phyloP scores from a whole-genome alignment of 768 basidiomycete genomes.

The Termitomyces sp. region DNA sequence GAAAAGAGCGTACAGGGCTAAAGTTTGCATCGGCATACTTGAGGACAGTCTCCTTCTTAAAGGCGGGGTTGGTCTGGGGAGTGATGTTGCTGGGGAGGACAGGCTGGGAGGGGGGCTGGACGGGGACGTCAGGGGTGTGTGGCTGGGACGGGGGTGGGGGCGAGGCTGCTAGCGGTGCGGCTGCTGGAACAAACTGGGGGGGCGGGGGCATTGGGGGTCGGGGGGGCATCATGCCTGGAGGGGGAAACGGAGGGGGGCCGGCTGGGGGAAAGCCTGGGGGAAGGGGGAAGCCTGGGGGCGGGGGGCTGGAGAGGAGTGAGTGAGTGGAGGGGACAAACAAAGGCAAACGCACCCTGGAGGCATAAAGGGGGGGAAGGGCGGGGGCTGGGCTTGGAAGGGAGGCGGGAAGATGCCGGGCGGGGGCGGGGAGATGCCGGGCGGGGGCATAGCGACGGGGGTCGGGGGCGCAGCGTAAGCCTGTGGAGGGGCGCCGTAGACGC shows the following conservation, averaged over 20 bases:
- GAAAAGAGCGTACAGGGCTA: constrained; percentile 51
- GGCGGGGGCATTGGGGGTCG: constrained; percentile 24
- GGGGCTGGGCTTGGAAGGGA: constrained; percentile 37
- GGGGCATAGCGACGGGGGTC: constrained; percentile 15
- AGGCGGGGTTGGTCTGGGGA: constrained; percentile 61
- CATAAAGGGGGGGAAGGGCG: constrained; percentile 52
- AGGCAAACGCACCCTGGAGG: too few species aligned
- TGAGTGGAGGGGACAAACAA: too few species aligned
- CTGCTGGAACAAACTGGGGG: constrained; percentile 26
- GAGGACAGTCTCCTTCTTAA: constrained; percentile 72
- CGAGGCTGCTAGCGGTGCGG: background rate
- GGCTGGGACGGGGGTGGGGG: constrained; percentile 3
- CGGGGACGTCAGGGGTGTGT: constrained; percentile 1
- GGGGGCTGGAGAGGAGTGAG: constrained; percentile 26
- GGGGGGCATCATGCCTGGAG: constrained; percentile 16
- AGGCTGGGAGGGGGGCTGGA: constrained; percentile 22
- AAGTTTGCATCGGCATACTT: constrained; percentile 78
- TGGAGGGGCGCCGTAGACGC: constrained; percentile 71
- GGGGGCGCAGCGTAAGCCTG: constrained; percentile 53
- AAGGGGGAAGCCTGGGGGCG: constrained; percentile 50
- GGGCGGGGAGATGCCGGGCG: constrained; percentile 24
- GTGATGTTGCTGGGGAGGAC: constrained; percentile 52
- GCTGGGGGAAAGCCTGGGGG: constrained; percentile 42
- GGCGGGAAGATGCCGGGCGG: constrained; percentile 40
- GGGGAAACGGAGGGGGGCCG: constrained; percentile 18